Base-by-base conservation (phyloP, 2,329 filamentous ascomycete species). In the Ophiostoma australiae region DNA sequence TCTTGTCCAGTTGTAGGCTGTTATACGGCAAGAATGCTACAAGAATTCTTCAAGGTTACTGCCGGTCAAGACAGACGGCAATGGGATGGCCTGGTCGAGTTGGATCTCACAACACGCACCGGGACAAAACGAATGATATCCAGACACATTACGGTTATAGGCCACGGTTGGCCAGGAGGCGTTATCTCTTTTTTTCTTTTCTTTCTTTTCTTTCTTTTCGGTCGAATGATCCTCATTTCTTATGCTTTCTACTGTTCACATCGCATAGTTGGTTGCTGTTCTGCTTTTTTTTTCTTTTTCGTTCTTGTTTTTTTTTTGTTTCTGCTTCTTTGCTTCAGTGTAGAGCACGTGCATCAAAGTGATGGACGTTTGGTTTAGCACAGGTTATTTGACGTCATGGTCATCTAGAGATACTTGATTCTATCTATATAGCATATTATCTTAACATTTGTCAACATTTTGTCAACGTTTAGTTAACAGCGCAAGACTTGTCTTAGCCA, bases 1-100 rank as follows among this genome's bases (percentile, higher is more conserved):
- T 75, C 88, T 92, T 77, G 87, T 93, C 72, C 94, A 97, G 82
- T 82, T 97, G 78, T 97, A 73, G 58, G 68, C 15, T 15, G 5
- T 61, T 61, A 17, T 33, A 27, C 37, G 10, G 37, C 37, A 39
- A 39, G 37, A 39, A 31, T 31, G 27, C 27, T 31, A 23, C 39
- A 41, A 41, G 39, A 10, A 41, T 41, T 15, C 15, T 8, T 13
- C 11, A 15, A 31, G 27, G 52, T 23, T 3, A 10, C 8, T 65
- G 58, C 31, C 52, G 4, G 52, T 17, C 58, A 17, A 20, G 27
- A 63, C 58, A 33, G 33, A 39, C 33, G 10, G 23, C 48, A 8
- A 48, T 48, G n/a, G 66, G 37, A 31, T 48, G 66, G 44, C 39
- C 23, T 39, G 44, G 44, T 7, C 44, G 37, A 11, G 37, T 39